phyloP scores from a whole-genome alignment of 805 yeast genomes.

The Candida verbasci region DNA sequence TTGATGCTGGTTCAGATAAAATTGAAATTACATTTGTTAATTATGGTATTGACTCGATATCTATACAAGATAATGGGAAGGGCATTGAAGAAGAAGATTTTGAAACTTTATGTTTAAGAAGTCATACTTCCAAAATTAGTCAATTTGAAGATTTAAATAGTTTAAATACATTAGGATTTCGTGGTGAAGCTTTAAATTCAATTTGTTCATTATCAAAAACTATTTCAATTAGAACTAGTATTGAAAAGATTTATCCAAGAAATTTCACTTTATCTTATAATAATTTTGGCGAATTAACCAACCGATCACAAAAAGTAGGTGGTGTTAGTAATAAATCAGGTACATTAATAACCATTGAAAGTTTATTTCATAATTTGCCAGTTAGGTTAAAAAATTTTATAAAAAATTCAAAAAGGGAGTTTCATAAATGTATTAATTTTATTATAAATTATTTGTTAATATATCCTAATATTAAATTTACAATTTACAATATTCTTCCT shows the following conservation, averaged over 20 bases:
- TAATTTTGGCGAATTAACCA: slow-evolving; percentile 46
- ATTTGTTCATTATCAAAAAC: slow-evolving; percentile 51
- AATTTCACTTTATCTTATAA: slow-evolving; percentile 57
- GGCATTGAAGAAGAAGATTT: slow-evolving; percentile 58
- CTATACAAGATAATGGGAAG: slow-evolving; percentile 62
- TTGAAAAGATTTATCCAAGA: slow-evolving; percentile 44
- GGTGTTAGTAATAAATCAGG: slow-evolving; percentile 39
- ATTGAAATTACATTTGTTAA: slow-evolving; percentile 66
- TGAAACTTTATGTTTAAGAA: slow-evolving; percentile 51
- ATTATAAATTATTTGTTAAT: slow-evolving; percentile 69
- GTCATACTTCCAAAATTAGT: slow-evolving; percentile 62
- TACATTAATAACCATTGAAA: slow-evolving; percentile 55
- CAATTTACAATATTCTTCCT: slow-evolving; percentile 47
- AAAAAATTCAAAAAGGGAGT: slow-evolving; percentile 67
- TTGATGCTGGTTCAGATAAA: slow-evolving; percentile 71
- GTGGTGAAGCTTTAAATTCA: slow-evolving; percentile 80
- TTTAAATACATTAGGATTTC: slow-evolving; percentile 62
- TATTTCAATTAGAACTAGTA: slow-evolving; percentile 48
- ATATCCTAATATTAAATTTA: slow-evolving; percentile 51
- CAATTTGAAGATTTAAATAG: slow-evolving; percentile 49
- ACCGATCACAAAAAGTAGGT: slow-evolving; percentile 41
- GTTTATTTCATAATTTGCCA: slow-evolving; percentile 67
- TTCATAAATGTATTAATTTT: slow-evolving; percentile 57
- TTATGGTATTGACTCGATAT: slow-evolving; percentile 69
- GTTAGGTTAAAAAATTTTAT: slow-evolving; percentile 75